Evolutionary conservation across 345 rosid genomes (phyloP), one percentile per base, ranked within the genome.

Genomic region (Salix arbutifolia): DNA sequence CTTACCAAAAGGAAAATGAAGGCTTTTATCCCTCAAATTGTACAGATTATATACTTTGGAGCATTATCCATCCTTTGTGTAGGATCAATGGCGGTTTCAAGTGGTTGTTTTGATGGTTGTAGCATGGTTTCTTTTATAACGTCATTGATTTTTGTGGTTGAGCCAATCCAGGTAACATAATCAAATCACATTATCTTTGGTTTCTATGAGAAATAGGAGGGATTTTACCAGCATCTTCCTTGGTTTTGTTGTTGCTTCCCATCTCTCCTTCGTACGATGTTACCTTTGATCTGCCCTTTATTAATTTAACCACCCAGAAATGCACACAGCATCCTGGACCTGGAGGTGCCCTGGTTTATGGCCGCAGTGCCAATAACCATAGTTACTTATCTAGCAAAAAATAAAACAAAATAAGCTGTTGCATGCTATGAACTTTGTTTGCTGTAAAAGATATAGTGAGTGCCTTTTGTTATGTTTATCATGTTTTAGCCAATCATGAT

Each of bases 1-100:
- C 86, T 95, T 79, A 85, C 82, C 74, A 95, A 95, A 90, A 95
- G 82, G 91, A 91, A 91, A 83, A 90, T 95, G 98, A 95, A 93
- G 86, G 94, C 90, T 12, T 86, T 93, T 72, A 87, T 91, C 79
- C 99, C 99, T 67, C 98, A 93, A 83, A 87, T 90, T 64, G 77
- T 90, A 67, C 98, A 90, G 82, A 79, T 89, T 61, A 85, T 89
- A 26, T 93, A 91, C 85, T 87, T 91, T 72, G 98, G 97, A 80
- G 87, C 90, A 25, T 74, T 91, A 73, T 89, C 83, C 53, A 81
- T 88, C 44, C 85, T 95, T 76, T 93, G 88, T 72, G 84, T 78
- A 28, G 96, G 97, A 75, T 92, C 98, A n/a, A 75, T 93, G 84
- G 83, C 86, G 70, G 75, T 90, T 82, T 84, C 92, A 68, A 77